Evolutionary conservation across 2,329 filamentous ascomycete genomes (phyloP), one percentile per base, ranked within the genome.

Genomic region (Paecilomyces dactylethromorphus): DNA sequence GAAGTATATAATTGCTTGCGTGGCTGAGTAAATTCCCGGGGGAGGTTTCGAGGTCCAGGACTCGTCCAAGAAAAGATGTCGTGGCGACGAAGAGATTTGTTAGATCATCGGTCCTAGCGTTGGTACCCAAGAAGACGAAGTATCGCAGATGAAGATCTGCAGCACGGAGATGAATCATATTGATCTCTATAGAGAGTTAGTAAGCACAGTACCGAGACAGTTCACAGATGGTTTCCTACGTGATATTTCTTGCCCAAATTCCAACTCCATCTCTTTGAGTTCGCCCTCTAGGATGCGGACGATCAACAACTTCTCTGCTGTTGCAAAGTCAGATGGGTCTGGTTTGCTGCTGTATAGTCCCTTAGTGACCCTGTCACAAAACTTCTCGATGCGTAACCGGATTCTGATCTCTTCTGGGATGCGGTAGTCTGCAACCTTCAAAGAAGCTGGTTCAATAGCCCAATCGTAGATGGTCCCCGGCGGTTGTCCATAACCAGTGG

Each of bases 401-500:
- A 76, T 78, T 52, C 76, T 75, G 12, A 84, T 70, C 21, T 82
- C 79, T 4, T 77, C 71, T 22, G 82, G 80, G 59, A 84, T 69
- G 11, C 71, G 71, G 58, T 79, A 80, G 58, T 74, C 76, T 1
- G 76, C 74, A 60, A 78, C 76, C 57, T 69, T 76, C 55, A 75
- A 65, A 31, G 78, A 77, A n/a, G 73, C 71, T 15, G 74, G 73
- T 51, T 76, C 75, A 26, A 82, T 78, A 11, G 79, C 85, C 75
- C 78, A 86, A 63, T 82, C 85, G 69, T 81, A 87, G 58, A 79
- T 81, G 49, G 81, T 86, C 64, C 82, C 79, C 3, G 85, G 82
- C 18, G 85, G 86, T 65, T 87, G 84, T 4, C 85, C 86, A 65
- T 86, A 84, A 4, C 84, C 83, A 31, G 84, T 87, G 3, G 84